Evolutionary conservation across 805 yeast genomes (phyloP).

Genomic region (Monosporozyma yasuniensis): DNA sequence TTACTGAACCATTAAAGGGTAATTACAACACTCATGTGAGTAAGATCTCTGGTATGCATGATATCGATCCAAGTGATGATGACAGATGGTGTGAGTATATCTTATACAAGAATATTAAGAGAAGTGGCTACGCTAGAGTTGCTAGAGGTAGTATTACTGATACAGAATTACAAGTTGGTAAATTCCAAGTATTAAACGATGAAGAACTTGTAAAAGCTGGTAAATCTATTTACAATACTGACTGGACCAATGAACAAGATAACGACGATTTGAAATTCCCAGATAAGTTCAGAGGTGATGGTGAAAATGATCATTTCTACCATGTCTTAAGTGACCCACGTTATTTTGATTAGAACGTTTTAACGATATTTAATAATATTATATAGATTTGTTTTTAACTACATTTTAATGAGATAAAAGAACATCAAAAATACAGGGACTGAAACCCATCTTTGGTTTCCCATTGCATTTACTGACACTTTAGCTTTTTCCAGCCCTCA

Average conservation of each 20-base stretch:
- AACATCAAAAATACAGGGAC: background rate
- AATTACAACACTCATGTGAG: conserved; percentile 89
- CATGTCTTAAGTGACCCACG: conserved; percentile 95
- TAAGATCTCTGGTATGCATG: conserved; percentile 76
- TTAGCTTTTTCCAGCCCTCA: background rate
- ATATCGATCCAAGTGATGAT: conserved; percentile 87
- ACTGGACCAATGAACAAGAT: conserved; percentile 42
- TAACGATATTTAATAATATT: background rate
- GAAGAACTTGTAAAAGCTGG: conserved; percentile 27
- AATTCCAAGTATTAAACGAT: conserved; percentile 53
- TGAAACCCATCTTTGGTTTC: background rate
- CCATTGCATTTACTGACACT: background rate
- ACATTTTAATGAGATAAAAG: background rate
- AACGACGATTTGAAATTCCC: conserved; percentile 69
- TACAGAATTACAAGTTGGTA: conserved; percentile 92
- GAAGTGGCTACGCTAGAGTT: conserved; percentile 90
- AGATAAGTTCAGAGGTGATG: conserved; percentile 69
- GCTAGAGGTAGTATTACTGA: conserved; percentile 91
- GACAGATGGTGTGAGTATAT: conserved; percentile 99
- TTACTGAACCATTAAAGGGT: conserved; percentile 78
- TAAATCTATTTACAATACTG: conserved; percentile 43
- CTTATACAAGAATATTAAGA: conserved; percentile 72
- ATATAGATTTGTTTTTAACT: background rate
- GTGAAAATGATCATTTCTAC: conserved; percentile 86
- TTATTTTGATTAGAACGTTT: conserved; percentile 39